Conservation (phyloP, 1,139 yeast species). For the Suhomyces terraborum region DNA sequence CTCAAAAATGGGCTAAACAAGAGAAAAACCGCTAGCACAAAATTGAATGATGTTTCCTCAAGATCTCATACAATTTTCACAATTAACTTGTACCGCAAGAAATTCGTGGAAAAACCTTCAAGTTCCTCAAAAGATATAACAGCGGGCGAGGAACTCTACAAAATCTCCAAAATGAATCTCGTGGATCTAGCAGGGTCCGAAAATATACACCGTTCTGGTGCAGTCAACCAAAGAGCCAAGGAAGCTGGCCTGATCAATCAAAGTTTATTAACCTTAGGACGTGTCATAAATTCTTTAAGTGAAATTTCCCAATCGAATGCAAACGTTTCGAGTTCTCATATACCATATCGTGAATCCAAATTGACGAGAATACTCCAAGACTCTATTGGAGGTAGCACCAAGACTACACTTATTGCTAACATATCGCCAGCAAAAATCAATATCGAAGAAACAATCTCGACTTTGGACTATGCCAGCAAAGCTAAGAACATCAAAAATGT, state of each 20-base stretch:
- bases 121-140: slow-evolving; percentile 15
- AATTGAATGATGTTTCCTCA: slow-evolving; percentile 67
- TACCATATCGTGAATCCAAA: slow-evolving; percentile 86
- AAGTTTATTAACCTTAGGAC: slow-evolving; percentile 76
- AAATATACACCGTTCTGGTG: slow-evolving; percentile 78
- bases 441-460: slow-evolving; percentile 76
- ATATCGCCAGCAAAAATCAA: slow-evolving; percentile 77
- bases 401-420: slow-evolving; percentile 79
- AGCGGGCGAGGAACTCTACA: slow-evolving; percentile 35
- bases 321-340: slow-evolving; percentile 41
- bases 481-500: slow-evolving; percentile 77
- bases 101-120: slow-evolving; percentile 5
- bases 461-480: slow-evolving; percentile 81
- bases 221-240: slow-evolving; percentile 73
- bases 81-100: slow-evolving; percentile 54
- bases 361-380: slow-evolving; percentile 78
- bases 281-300: slow-evolving; percentile 73
- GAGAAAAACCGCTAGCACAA: slow-evolving; percentile 68
- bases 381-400: slow-evolving; percentile 80
- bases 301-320: slow-evolving; percentile 26
- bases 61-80: slow-evolving; percentile 76
- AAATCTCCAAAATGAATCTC: slow-evolving; percentile 68
- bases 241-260: slow-evolving; percentile 91
- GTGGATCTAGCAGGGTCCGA: slow-evolving; percentile 92
- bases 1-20: slow-evolving; percentile 57